A percentile compares a stretch with the other conserved stretches of the same genome.
Evolutionary conservation across 306 rosid genomes (phyloP).

Genomic region (Medicago ruthenica): DNA sequence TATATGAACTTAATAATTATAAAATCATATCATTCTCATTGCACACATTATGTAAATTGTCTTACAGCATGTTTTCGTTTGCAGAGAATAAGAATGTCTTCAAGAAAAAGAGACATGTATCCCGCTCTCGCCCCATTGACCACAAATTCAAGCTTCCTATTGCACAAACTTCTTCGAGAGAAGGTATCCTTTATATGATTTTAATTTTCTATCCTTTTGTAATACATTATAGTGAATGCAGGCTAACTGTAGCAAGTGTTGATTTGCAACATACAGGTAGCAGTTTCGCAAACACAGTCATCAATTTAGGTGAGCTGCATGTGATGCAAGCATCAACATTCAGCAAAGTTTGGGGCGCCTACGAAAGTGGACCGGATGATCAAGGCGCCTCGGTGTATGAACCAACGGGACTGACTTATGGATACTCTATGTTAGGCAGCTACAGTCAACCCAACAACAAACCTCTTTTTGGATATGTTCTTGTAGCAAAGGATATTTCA

Average conservation of each 20-base stretch:
- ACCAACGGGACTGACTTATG: conserved; percentile 63
- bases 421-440: conserved; percentile 64
- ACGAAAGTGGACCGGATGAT: conserved; percentile 70
- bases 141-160: conserved; percentile 68
- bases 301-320: conserved; percentile 70
- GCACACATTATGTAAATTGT: neutral
- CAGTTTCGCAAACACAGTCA: conserved; percentile 60
- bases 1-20: neutral
- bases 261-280: conserved; percentile 37
- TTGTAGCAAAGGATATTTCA: conserved; percentile 60
- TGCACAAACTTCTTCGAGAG: conserved; percentile 48
- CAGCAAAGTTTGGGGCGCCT: conserved; percentile 62
- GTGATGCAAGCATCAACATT: conserved; percentile 63
- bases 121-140: conserved; percentile 54
- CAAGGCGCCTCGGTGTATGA: conserved; percentile 71
- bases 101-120: conserved; percentile 30
- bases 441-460: conserved; percentile 72
- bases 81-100: conserved; percentile 27
- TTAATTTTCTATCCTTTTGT: neutral
- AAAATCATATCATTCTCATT: neutral
- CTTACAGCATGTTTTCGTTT: conserved; percentile 9
- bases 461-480: conserved; percentile 71
- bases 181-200: conserved; percentile 40
- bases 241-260: neutral
- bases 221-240: neutral